Percentiles rank a stretch among this genome's conserved stretches.
phyloP scores from a whole-genome alignment of 164 flowering plant genomes.

The Umbellularia californica region DNA sequence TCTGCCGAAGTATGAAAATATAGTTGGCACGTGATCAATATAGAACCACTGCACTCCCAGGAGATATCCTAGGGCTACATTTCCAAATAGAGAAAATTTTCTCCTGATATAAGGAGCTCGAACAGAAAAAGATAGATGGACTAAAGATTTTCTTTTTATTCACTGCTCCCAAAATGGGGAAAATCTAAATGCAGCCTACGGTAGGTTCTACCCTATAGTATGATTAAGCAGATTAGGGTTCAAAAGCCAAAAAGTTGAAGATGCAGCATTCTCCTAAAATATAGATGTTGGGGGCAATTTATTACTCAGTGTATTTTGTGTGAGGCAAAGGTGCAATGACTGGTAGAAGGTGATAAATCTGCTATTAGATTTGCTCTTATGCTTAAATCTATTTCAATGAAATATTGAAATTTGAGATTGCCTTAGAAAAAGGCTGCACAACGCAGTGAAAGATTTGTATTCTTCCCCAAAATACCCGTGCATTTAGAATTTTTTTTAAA shows the following conservation, averaged over 20 bases:
- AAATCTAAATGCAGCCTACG: background rate
- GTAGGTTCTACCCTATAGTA: background rate
- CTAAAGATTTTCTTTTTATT: background rate
- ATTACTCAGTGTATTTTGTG: too few species aligned
- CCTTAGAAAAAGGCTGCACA: too few species aligned
- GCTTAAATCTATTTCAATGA: too few species aligned
- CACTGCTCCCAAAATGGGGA: background rate
- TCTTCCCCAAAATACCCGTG: background rate
- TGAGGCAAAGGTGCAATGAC: background rate
- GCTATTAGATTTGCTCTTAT: too few species aligned
- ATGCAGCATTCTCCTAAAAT: background rate
- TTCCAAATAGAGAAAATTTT: background rate
- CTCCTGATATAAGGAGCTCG: background rate
- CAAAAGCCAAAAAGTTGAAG: too few species aligned
- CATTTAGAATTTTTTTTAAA: too few species aligned
- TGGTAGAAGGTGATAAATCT: too few species aligned
- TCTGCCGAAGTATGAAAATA: constrained; percentile 42
- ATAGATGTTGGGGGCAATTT: background rate
- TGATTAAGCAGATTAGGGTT: background rate
- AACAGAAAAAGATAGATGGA: background rate
- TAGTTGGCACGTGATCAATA: background rate
- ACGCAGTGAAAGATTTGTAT: too few species aligned
- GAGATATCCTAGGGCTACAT: background rate
- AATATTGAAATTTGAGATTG: too few species aligned
- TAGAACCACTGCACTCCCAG: background rate